Base-by-base conservation (phyloP, 1,139 yeast genomes). In the Kluyveromyces marxianus region DNA sequence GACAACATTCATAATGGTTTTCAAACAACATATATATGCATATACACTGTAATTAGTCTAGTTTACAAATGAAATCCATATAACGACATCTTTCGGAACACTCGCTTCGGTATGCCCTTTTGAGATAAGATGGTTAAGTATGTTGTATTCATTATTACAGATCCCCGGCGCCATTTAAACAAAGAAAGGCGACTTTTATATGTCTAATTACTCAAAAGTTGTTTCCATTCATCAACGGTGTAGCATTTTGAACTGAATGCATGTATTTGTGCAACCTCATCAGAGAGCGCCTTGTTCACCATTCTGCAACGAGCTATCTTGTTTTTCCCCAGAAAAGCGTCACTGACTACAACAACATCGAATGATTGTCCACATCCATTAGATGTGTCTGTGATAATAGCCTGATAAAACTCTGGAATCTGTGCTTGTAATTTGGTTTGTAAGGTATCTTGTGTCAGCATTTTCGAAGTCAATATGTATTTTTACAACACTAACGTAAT, bases 231-330 rank as follows among this genome's bases (percentile, higher is more conserved):
- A 29, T 75, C 81, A 2, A 77, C 75, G 0, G 94, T 83, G 56
- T 77, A 81, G 25, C 88, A 83, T 67, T 87, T 89, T 59, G 92
- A 97, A 0, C 97, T 88, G 63, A 92, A 94, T 0, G 98, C 98
- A 67, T 92, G 98, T 39, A 92, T 89, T 4, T 74, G 69, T 1
- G 87, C 83, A 39, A 92, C 87, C 62, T 90, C 96, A 21, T 83
- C 88, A 58, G 81, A 82, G 50, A 92, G 72, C 1, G 87, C 81
- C 36, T 67, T 72, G 65, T 94, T 92, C 42, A 94, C 96, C 56
- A 89, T 61, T 52, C 97, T 73, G 58, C 89, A 96, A 61, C 98
- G 77, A 71, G 82, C 78, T 48, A 92, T 71, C 63, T 86, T 86
- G 67, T 88, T 88, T 68, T 89, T 87, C 29, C 95, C 95, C 50